These are phyloP conservation scores for Urtica urens DNA, from an alignment of 306 rosid species.

Conservation along the genomic window DNA sequence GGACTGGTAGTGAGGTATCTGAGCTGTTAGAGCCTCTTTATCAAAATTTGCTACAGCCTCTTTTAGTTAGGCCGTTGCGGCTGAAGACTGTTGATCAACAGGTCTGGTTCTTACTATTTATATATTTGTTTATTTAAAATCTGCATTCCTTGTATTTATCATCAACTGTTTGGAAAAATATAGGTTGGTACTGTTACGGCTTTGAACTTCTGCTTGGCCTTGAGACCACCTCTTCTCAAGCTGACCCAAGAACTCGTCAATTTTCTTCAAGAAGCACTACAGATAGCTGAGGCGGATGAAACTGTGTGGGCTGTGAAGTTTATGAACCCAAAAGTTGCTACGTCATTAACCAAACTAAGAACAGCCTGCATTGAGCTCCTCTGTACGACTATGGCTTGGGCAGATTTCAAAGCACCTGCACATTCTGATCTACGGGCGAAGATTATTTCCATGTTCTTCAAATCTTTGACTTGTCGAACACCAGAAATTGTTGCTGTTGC, in stretches of 20 bases:
- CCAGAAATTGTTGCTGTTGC: conserved; percentile 99
- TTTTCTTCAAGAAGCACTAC: conserved; percentile 96
- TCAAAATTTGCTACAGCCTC: conserved; percentile 90
- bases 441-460: conserved; percentile 95
- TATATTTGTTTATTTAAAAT: not conserved
- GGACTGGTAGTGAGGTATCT: conserved; percentile 99
- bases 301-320: conserved; percentile 79
- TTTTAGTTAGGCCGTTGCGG: conserved; percentile 66
- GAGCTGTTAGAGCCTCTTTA: conserved; percentile 83
- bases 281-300: conserved; percentile 96
- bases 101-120: conserved; percentile 31
- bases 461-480: conserved; percentile 88
- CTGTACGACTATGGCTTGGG: conserved; percentile 99
- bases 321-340: conserved; percentile 85
- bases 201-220: conserved; percentile 88
- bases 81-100: conserved; percentile 90
- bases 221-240: conserved; percentile 98
- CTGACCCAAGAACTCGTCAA: conserved; percentile 84
- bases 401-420: conserved; percentile 85
- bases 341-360: conserved; percentile 83
- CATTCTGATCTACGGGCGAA: conserved; percentile 92
- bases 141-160: not conserved
- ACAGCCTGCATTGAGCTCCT: conserved; percentile 95
- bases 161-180: conserved; percentile 23
- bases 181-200: conserved; percentile 98